Base-by-base conservation (phyloP, 306 rosid species). In the Lathyrus tuberosus region DNA sequence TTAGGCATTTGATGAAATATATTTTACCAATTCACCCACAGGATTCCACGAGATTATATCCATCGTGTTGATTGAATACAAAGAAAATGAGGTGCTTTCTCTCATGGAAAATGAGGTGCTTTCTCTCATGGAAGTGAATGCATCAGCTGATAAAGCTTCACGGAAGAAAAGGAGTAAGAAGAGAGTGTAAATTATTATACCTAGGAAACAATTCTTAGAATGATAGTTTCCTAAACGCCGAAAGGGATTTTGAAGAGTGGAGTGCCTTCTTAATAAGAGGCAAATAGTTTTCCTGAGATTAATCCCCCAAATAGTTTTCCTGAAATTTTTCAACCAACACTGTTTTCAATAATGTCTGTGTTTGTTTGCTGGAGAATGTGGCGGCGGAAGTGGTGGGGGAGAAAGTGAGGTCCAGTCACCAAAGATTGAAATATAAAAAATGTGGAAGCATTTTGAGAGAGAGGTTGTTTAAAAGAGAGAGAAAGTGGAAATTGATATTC, bases 41-140 rank as follows among this genome's bases (percentile, higher is more conserved):
- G 96, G 87, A 75, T 79, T 66, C 91, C 94, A 17, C 85, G 83
- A 65, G 98, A 93, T 76, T 93, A 90, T 81, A 81, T 88, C 72
- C 97, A 90, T 59, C 94, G 98, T 33, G 98, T 93, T 20, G 71
- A 79, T 85, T 63, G 91, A 91, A 46, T 87, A 81, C 86, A 87
- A 91, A 76, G 97, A 91, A 77, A 77, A 64, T 13, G 95, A 91
- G 77, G 97, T 72, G 65, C 91, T 91, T 38, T 70, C 86, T 47
- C 72, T 76, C 75, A 78, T 83, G 13, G 63, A 44, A 53, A 77
- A 64, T 13, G 95, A 91, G 77, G 97, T 72, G 65, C 91, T 91
- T 38, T 70, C 86, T 47, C 72, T 76, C 75, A 78, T 83, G 13
- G 63, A 44, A 53, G 69, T 49, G 46, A 63, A 69, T 65, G 44